Evolutionary conservation across 192 early-diverging fungal species (phyloP).

Genomic region (Backusella luteola): DNA sequence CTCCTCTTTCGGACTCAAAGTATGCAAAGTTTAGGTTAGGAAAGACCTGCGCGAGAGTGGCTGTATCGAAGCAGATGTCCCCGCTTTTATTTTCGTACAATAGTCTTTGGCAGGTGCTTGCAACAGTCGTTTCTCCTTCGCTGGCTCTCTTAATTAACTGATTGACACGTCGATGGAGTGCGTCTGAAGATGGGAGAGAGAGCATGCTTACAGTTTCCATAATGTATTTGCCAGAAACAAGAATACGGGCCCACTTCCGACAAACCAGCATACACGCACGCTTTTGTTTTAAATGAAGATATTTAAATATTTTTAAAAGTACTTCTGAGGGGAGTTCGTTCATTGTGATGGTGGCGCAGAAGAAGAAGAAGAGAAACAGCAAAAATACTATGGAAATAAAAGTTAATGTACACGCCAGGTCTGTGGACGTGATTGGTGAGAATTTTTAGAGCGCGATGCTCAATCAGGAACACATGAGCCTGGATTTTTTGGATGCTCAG

Average conservation of each 20-base stretch:
- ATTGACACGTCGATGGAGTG: background rate
- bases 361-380: too few species aligned
- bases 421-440: too few species aligned
- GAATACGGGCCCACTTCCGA: background rate
- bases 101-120: background rate
- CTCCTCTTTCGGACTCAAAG: background rate
- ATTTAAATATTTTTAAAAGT: background rate
- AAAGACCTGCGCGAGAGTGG: background rate
- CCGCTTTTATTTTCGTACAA: background rate
- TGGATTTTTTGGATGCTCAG: too few species aligned
- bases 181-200: background rate
- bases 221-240: background rate
- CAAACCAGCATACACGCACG: background rate
- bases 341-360: background rate
- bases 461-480: too few species aligned
- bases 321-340: background rate
- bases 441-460: too few species aligned
- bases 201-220: background rate
- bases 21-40: background rate
- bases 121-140: background rate
- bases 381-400: too few species aligned
- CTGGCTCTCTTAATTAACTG: background rate
- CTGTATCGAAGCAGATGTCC: background rate
- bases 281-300: background rate
- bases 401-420: too few species aligned